Conservation (phyloP, 768 basidiomycete genomes). For the Hortiboletus campestris region DNA sequence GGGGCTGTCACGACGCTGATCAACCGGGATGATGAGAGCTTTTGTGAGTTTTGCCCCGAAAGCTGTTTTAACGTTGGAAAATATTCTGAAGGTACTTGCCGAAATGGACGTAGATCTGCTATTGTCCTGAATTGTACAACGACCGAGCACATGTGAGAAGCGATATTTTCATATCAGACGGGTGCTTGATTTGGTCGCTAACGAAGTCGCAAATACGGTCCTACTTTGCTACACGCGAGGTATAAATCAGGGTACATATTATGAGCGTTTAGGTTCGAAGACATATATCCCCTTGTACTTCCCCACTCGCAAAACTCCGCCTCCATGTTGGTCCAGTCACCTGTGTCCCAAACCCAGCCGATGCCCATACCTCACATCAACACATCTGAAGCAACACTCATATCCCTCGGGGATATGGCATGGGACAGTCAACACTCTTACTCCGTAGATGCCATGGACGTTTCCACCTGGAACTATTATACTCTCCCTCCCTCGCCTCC, state of each 20-base stretch:
- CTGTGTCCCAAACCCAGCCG: slow-evolving; percentile 29
- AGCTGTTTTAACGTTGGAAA: slow-evolving; percentile 15
- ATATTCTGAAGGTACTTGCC: slow-evolving; percentile 18
- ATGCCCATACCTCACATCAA: slow-evolving; percentile 58
- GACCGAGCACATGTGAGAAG: slow-evolving; percentile 32
- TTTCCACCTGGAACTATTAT: slow-evolving; percentile 49
- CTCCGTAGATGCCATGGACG: slow-evolving; percentile 35
- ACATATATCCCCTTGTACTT: slow-evolving; percentile 18
- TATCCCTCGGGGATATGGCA: slow-evolving; percentile 43
- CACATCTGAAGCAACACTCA: slow-evolving; percentile 54
- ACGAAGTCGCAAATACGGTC: slow-evolving; percentile 22
- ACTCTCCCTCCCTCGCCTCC: slow-evolving; percentile 49
- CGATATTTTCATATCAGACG: slow-evolving; percentile 34
- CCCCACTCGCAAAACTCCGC: slow-evolving; percentile 9
- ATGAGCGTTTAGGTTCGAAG: slow-evolving; percentile 19
- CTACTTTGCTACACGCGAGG: slow-evolving; percentile 28
- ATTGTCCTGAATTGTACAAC: slow-evolving; percentile 26
- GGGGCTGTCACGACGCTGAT: slow-evolving; percentile 17
- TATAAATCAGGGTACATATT: slow-evolving; percentile 31
- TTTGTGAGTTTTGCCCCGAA: slow-evolving; percentile 18
- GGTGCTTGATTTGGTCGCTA: slow-evolving; percentile 34
- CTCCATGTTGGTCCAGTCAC: slow-evolving; percentile 12
- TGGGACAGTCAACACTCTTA: slow-evolving; percentile 48
- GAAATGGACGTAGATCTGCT: slow-evolving; percentile 29
- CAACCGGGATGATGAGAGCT: slow-evolving; percentile 14